These are phyloP conservation scores for Circinella umbellata DNA, from an alignment of 371 early-diverging fungal species.

Conservation along the genomic window DNA sequence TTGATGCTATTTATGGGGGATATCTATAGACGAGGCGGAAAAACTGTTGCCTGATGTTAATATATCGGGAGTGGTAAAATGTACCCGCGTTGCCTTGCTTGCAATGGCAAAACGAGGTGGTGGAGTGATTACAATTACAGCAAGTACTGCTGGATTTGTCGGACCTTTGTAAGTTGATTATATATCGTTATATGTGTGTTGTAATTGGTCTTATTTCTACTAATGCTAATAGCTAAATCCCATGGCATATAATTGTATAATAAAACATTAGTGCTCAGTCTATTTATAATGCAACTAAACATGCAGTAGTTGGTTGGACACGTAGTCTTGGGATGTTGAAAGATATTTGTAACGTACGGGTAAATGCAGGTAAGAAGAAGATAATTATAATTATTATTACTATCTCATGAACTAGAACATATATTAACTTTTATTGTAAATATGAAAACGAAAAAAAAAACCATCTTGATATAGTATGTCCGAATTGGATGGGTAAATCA, in stretches of 20 bases:
- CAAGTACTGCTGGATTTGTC: conserved; percentile 25
- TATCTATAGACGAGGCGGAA: conserved; percentile 24
- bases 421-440: not conserved
- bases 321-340: conserved; percentile 23
- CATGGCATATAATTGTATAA: not conserved
- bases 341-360: conserved; percentile 43
- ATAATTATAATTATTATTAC: not conserved
- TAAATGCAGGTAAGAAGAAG: conserved; percentile 29
- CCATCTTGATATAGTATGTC: conserved; percentile 17
- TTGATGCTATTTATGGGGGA: not conserved
- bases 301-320: conserved; percentile 35
- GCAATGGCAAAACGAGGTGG: conserved; percentile 45
- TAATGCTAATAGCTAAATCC: too few species aligned
- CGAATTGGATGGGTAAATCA: conserved; percentile 30
- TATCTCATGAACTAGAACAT: not conserved
- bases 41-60: conserved; percentile 66
- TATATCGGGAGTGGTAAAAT: conserved; percentile 65
- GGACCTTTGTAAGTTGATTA: conserved; percentile 4
- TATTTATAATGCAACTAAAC: conserved; percentile 26
- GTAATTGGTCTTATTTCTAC: too few species aligned
- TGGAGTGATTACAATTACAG: conserved; percentile 50
- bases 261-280: not conserved
- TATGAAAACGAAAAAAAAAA: not conserved
- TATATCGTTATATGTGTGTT: not conserved
- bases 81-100: conserved; percentile 41